These are phyloP conservation scores for Trichomonas tenax DNA, from an alignment of 208 protist genomes.

Conservation along the genomic window DNA sequence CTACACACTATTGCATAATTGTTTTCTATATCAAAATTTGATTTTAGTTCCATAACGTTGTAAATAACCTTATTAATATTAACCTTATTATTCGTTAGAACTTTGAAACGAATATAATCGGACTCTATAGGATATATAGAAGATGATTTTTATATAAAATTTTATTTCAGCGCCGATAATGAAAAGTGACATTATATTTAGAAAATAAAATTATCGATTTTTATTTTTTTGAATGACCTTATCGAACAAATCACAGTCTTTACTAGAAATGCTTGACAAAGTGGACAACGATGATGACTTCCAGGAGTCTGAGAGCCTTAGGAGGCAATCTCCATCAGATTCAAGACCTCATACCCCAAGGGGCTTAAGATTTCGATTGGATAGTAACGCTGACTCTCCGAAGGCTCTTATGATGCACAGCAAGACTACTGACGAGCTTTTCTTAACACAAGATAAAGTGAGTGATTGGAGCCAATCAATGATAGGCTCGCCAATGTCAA, in stretches of 20 bases:
- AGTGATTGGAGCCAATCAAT: neutral
- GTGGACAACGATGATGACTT: neutral
- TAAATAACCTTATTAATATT: too few species aligned
- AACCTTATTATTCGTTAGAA: too few species aligned
- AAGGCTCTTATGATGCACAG: neutral
- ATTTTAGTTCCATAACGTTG: too few species aligned
- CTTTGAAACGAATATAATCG: too few species aligned
- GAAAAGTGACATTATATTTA: too few species aligned
- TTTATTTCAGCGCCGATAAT: too few species aligned
- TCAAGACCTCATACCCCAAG: neutral
- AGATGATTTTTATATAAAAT: too few species aligned
- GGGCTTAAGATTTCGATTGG: neutral
- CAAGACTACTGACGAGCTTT: neutral
- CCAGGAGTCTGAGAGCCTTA: neutral
- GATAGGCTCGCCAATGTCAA: neutral
- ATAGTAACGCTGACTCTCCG: neutral
- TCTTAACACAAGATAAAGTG: neutral
- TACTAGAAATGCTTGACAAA: neutral
- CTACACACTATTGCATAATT: too few species aligned
- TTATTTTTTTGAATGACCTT: neutral
- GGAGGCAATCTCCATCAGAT: neutral
- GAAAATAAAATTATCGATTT: too few species aligned
- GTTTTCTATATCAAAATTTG: too few species aligned
- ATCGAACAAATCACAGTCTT: neutral
- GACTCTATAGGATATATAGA: too few species aligned